These are phyloP conservation scores for Neofusicoccum ribis DNA, from an alignment of 2,329 filamentous ascomycete species.

Conservation along the genomic window DNA sequence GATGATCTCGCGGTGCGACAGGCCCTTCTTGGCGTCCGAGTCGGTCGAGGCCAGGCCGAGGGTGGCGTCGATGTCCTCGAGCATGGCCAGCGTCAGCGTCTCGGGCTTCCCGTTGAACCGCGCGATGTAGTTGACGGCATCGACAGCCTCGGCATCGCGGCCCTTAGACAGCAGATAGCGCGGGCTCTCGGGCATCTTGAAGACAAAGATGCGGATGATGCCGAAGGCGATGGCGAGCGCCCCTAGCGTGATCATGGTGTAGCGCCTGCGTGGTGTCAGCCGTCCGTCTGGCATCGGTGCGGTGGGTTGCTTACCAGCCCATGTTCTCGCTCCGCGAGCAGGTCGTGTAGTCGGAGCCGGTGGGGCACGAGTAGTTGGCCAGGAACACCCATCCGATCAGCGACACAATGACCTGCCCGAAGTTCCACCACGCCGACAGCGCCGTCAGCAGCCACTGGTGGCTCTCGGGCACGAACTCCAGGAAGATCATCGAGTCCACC, in stretches of 20 bases:
- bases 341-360: constrained; percentile 28
- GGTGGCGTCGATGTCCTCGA: constrained; percentile 32
- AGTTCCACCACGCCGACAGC: constrained; percentile 60
- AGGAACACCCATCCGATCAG: constrained; percentile 49
- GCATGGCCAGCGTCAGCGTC: constrained; percentile 33
- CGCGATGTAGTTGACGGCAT: constrained; percentile 51
- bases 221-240: constrained; percentile 47
- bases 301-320: constrained; percentile 41
- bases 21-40: constrained; percentile 16
- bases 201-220: constrained; percentile 48
- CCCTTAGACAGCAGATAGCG: constrained; percentile 49
- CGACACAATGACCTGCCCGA: constrained; percentile 56
- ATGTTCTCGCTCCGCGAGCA: constrained; percentile 48
- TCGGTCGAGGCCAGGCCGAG: neutral
- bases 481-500: constrained; percentile 63
- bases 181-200: constrained; percentile 51
- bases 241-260: constrained; percentile 36
- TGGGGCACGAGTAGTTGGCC: constrained; percentile 44
- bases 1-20: constrained; percentile 29
- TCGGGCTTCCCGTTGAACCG: constrained; percentile 29
- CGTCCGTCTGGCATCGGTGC: neutral
- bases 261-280: constrained; percentile 7
- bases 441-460: constrained; percentile 63
- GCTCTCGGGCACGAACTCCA: constrained; percentile 61
- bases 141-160: constrained; percentile 49